Evolutionary conservation across 2,329 filamentous ascomycete species (phyloP), one percentile per base, ranked within the genome.

Genomic region (Cladosporium sp.): DNA sequence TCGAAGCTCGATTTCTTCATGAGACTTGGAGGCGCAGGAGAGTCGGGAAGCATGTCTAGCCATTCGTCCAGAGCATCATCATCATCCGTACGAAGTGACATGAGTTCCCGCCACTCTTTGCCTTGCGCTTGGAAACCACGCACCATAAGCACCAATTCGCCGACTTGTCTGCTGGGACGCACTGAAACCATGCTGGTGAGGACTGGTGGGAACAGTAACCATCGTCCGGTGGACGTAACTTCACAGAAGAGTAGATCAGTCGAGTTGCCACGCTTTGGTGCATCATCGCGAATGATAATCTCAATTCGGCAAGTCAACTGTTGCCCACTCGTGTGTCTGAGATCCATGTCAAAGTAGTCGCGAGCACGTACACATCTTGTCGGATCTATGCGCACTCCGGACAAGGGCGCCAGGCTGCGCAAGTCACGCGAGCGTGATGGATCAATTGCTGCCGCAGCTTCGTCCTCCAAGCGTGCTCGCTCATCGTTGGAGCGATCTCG

Each of bases 221-320:
- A 97, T 55, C 86, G 84, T 14, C 88, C 86, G 5, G 83, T 82
- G 55, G 84, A 83, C 45, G 92, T 91, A n/a, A 92, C 85, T 73
- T 97, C 92, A 65, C 93, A 92, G 59, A 99, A 88, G 20, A 99
- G 82, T n/a, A 99, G 72, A 72, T 99, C 94, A 6, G 93, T 92
- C 51, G 83, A 78, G 62, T 88, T 84, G 3, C 83, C 83, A 37
- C 83, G 80, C 51, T 84, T 83, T n/a, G 82, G 80, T 22, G 85
- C 80, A 66, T 90, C 90, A 69, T 97, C 93, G 69, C 94, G 85
- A 64, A 93, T 83, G 14, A 97, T 82, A 30, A 99, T 72, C 72
- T 99, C 94, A 15, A 96, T 85, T 66, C 89, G 89, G 70, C 94
- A 97, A 67, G 91, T 90, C 45, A 99, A 82, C 61, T 92, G 82